Conservation (phyloP, 139 green algal species). For the Chlamydomonas incerta region DNA sequence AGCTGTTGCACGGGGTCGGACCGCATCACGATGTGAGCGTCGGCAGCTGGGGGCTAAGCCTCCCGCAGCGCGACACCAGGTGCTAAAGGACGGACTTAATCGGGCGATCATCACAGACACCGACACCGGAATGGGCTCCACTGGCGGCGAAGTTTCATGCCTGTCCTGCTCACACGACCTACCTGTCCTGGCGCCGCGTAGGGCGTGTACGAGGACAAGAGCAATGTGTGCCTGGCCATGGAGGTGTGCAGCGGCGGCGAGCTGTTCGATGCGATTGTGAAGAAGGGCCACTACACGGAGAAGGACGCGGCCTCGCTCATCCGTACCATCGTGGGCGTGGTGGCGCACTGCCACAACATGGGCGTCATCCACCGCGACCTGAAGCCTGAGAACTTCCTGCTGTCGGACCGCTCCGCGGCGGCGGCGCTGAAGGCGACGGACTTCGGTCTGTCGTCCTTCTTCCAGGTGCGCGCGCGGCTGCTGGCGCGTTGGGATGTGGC, state of each 20-base stretch:
- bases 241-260: conserved; percentile 94
- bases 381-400: conserved; percentile 96
- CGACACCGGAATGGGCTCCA: no score
- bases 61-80: no score
- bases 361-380: conserved; percentile 91
- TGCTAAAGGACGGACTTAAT: no score
- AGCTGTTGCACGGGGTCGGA: no score
- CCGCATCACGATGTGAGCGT: no score
- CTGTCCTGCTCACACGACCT: no score
- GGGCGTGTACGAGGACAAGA: conserved; percentile 87
- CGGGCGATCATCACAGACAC: no score
- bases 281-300: conserved; percentile 89
- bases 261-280: conserved; percentile 97
- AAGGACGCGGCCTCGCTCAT: conserved; percentile 72
- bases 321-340: conserved; percentile 85
- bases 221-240: conserved; percentile 92
- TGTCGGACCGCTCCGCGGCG: conserved; percentile 59
- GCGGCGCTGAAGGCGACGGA: conserved; percentile 79
- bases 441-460: conserved; percentile 86
- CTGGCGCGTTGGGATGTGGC: no score
- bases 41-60: no score
- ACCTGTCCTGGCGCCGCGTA: neutral
- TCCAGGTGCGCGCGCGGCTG: conserved; percentile 45
- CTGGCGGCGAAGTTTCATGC: no score
- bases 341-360: conserved; percentile 93